Conservation (phyloP, 169 alveolate species). For the Plasmodium blacklocki region DNA sequence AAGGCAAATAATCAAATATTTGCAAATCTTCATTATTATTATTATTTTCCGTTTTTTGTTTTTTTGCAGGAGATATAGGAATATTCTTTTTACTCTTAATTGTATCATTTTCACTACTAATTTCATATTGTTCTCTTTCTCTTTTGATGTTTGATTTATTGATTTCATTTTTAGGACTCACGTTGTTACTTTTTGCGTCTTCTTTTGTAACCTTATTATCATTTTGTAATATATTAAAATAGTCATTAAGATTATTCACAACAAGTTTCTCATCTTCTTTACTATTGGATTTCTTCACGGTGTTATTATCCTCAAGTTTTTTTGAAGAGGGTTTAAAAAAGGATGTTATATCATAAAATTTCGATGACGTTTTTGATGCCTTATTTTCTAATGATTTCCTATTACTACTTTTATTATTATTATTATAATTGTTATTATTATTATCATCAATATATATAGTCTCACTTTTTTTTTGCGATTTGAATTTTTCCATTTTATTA, state of each 20-base stretch:
- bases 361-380: not conserved
- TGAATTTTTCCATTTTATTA: conserved; percentile 2
- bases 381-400: conserved; percentile 4
- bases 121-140: conserved; percentile 22
- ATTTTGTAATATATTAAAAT: conserved; percentile 9
- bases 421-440: not conserved
- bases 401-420: not conserved
- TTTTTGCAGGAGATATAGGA: conserved; percentile 22
- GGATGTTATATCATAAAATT: conserved; percentile 44
- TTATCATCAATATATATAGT: conserved; percentile 24
- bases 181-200: not conserved
- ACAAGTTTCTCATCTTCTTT: conserved; percentile 6
- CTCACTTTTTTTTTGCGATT: conserved; percentile 2
- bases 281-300: not conserved
- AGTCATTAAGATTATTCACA: conserved; percentile 21
- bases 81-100: conserved; percentile 7
- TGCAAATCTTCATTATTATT: not conserved
- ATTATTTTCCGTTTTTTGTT: not conserved
- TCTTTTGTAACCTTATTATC: conserved; percentile 5
- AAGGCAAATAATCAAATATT: conserved; percentile 61
- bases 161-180: not conserved
- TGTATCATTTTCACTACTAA: not conserved
- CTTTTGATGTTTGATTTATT: conserved; percentile 12
- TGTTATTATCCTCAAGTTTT: conserved; percentile 11
- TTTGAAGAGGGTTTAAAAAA: conserved; percentile 36